Base-by-base conservation (phyloP, 805 yeast species). In the Wickerhamomyces ciferrii region DNA sequence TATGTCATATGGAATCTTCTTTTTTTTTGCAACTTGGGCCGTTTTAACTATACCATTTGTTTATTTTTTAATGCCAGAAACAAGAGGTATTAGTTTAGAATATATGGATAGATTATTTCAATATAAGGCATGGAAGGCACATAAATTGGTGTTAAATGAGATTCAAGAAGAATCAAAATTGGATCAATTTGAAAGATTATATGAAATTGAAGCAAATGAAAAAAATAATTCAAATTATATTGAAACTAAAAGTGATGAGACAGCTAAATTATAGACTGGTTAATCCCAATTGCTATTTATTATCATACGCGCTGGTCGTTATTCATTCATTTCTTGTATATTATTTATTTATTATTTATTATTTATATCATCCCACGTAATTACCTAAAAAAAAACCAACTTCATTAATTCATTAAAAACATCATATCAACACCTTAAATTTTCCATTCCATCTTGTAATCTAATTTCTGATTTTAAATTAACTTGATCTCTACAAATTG, bases 51-150 rank as follows among this genome's bases (percentile, higher is more conserved):
- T 69, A 23, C 76, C 76, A n/a, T 55, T 67, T 19, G 59, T 70
- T 10, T 72, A 61, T 53, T 62, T 72, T 51, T 58, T 71, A 35
- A 67, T 67, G 43, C 78, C 78, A 11, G 78, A 74, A 51, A 72
- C 78, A 4, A 63, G 66, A 43, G 78, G 76, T 17, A 61, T 75
- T 43, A 60, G 73, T 15, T 64, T 72, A 57, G 79, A 73, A 53
- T 71, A 70, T 45, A 70, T 73, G 60, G 76, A 73, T 42, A 50
- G 50, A 24, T 39, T 60, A 20, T 60, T 60, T 29, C 35, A 44
- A 21, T 46, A 48, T 23, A 49, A 47, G 17, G 53, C 57, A 19
- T 55, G 56, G 56, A 49, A 43, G 23, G 56, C 59, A 3, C 56
- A 54, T 37, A 45, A 43, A 34, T 31, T 41, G 17, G 42, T 45